These are phyloP conservation scores for Mucor saturninus DNA, from an alignment of 371 early-diverging fungal genomes.

Conservation along the genomic window DNA sequence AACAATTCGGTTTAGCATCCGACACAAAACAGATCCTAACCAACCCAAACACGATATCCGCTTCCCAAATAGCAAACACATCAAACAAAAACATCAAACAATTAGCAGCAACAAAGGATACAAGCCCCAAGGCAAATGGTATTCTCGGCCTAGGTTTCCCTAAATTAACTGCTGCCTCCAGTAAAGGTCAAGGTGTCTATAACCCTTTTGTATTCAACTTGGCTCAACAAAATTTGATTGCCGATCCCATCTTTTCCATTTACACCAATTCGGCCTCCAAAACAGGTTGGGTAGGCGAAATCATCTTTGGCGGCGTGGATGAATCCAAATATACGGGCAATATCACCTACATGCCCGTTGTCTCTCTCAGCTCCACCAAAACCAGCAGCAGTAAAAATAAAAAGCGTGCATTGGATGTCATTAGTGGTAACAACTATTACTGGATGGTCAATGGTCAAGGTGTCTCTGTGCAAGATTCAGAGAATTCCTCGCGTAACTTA, in stretches of 20 bases:
- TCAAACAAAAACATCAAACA: constrained; percentile 6
- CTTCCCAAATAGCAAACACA: constrained; percentile 4
- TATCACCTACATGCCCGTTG: constrained; percentile 53
- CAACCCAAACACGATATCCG: constrained; percentile 31
- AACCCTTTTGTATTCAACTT: constrained; percentile 51
- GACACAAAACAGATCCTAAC: constrained; percentile 39
- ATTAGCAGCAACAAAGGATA: background rate
- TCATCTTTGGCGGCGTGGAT: constrained; percentile 67
- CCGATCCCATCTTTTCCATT: constrained; percentile 42
- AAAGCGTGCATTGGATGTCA: constrained; percentile 5
- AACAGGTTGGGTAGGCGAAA: constrained; percentile 54
- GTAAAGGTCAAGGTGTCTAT: constrained; percentile 29
- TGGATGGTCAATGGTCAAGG: constrained; percentile 56
- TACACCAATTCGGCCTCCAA: constrained; percentile 36
- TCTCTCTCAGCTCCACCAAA: constrained; percentile 16
- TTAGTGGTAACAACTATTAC: constrained; percentile 34
- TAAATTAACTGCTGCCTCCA: constrained; percentile 36
- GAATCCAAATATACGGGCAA: constrained; percentile 55
- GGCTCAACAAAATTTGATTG: constrained; percentile 37
- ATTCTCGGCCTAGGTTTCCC: constrained; percentile 55
- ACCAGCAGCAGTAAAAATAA: background rate
- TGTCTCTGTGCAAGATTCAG: constrained; percentile 24
- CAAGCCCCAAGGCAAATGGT: constrained; percentile 35
- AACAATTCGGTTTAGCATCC: constrained; percentile 50
- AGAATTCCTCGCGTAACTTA: background rate